Conservation (phyloP, 495 filamentous ascomycete genomes). For the Poronia punctata region DNA sequence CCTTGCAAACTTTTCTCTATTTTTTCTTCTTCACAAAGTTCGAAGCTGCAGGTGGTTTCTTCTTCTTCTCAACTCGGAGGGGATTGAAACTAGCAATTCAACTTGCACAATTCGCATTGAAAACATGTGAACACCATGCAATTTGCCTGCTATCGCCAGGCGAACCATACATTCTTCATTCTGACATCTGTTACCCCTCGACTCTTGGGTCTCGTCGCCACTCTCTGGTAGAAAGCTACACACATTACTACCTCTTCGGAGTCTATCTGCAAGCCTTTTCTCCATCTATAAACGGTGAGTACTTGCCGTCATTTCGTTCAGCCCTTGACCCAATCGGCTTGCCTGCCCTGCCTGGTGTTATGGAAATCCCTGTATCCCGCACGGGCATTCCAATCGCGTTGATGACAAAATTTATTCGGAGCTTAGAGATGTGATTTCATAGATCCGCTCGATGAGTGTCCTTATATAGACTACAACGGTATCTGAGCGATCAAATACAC, state of each 20-base stretch:
- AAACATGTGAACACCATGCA: slow-evolving; percentile 10
- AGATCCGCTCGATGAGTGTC: slow-evolving; percentile 61
- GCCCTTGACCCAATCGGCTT: background rate
- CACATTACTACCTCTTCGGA: background rate
- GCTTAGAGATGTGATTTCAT: slow-evolving; percentile 63
- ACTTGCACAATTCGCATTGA: background rate
- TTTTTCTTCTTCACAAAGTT: background rate
- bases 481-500: slow-evolving; percentile 71
- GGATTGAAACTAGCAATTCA: background rate
- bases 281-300: slow-evolving; percentile 10
- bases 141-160: slow-evolving; percentile 6
- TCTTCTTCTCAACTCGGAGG: too few relatives aligned
- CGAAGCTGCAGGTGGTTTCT: background rate
- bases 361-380: background rate
- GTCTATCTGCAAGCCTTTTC: background rate
- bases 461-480: slow-evolving; percentile 96
- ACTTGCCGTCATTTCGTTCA: background rate
- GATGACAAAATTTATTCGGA: slow-evolving; percentile 53
- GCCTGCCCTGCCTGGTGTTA: too few relatives aligned
- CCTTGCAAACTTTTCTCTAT: too few relatives aligned
- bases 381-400: slow-evolving; percentile 31
- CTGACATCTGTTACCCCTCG: too few relatives aligned
- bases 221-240: too few relatives aligned
- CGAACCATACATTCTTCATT: background rate
- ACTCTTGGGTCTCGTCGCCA: too few relatives aligned